A percentile compares a stretch with the other conserved stretches of the same genome.
Evolutionary conservation across 1,284 basidiomycete genomes (phyloP).

Genomic region (Trametes pubescens): DNA sequence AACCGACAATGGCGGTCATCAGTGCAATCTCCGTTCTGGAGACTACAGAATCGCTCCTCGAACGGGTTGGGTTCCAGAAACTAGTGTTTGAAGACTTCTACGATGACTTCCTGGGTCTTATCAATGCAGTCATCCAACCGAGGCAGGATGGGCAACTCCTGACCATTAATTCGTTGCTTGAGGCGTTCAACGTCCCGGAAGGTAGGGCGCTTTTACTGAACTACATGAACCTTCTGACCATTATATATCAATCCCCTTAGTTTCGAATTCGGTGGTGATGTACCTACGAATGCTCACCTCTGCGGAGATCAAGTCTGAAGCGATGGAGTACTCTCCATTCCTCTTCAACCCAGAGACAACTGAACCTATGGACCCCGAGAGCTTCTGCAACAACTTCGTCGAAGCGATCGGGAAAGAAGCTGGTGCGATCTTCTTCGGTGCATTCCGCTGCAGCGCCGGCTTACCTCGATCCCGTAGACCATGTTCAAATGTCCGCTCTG

Average conservation of each 20-base stretch:
- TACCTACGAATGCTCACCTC: conserved; percentile 85
- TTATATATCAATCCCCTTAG: conserved; percentile 43
- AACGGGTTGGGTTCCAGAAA: conserved; percentile 70
- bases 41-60: conserved; percentile 60
- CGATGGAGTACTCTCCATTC: conserved; percentile 74
- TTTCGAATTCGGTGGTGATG: conserved; percentile 75
- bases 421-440: conserved; percentile 49
- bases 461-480: conserved; percentile 57
- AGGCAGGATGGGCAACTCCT: conserved; percentile 47
- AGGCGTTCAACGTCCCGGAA: conserved; percentile 63
- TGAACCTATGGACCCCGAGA: conserved; percentile 62
- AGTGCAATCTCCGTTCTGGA: conserved; percentile 63
- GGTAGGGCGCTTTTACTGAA: conserved; percentile 46
- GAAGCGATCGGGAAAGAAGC: conserved; percentile 87
- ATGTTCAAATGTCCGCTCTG: conserved; percentile 86
- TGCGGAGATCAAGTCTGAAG: conserved; percentile 77
- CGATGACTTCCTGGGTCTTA: conserved; percentile 55
- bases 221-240: conserved; percentile 2
- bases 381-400: conserved; percentile 82
- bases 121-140: conserved; percentile 53
- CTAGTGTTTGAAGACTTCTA: conserved; percentile 69
- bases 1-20: conserved; percentile 56
- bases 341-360: conserved; percentile 78
- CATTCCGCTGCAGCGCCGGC: background rate
- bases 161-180: conserved; percentile 51